Conservation (phyloP, 2,329 filamentous ascomycete genomes). For the Didymella segeticola region DNA sequence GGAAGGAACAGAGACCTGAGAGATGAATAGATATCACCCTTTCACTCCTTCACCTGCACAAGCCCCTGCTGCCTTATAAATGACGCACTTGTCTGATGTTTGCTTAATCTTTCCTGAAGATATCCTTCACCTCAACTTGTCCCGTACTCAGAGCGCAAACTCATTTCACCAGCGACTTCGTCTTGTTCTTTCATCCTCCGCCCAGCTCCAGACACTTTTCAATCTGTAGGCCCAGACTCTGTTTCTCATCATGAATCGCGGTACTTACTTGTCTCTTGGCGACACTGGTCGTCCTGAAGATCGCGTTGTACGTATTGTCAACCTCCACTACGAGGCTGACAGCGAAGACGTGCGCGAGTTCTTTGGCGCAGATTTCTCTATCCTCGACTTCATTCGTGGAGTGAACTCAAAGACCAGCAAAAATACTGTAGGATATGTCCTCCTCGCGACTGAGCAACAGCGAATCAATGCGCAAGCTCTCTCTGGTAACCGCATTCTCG, state of each 20-base stretch:
- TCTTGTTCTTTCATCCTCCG: too few relatives aligned
- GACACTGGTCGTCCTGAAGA: neutral
- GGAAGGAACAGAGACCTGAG: neutral
- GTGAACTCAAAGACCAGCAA: neutral
- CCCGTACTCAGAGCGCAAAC: too few relatives aligned
- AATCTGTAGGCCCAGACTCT: neutral
- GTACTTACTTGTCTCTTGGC: neutral
- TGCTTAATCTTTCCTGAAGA: neutral
- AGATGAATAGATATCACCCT: neutral
- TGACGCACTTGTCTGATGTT: neutral
- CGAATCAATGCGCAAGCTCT: neutral
- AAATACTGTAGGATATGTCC: neutral
- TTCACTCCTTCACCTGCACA: neutral
- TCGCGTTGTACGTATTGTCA: constrained; percentile 1
- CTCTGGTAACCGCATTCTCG: neutral
- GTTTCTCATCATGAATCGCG: neutral
- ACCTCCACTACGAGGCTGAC: neutral
- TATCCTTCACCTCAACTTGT: too few relatives aligned
- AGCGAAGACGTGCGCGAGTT: neutral
- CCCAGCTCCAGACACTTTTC: too few relatives aligned
- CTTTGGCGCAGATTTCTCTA: neutral
- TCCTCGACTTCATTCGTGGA: neutral
- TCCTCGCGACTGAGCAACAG: neutral
- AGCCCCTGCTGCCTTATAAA: neutral
- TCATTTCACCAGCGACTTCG: too few relatives aligned